These are phyloP conservation scores for Pulveroboletus sp. DNA, from an alignment of 768 basidiomycete genomes.

Conservation along the genomic window DNA sequence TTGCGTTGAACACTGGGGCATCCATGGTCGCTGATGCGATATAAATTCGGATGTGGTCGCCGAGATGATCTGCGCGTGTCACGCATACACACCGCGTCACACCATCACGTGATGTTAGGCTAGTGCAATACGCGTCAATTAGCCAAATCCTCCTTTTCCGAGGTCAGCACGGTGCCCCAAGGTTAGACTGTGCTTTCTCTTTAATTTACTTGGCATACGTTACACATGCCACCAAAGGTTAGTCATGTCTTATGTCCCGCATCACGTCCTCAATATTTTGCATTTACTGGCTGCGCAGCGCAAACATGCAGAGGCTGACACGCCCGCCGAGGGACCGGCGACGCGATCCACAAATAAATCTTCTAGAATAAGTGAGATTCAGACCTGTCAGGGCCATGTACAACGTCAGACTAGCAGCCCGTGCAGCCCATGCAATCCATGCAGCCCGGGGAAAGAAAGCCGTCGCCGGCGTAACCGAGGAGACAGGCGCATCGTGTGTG, in stretches of 20 bases:
- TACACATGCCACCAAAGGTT: conserved; percentile 39
- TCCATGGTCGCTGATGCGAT: conserved; percentile 37
- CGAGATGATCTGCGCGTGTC: conserved; percentile 13
- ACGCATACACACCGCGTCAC: conserved; percentile 17
- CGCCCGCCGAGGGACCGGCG: conserved; percentile 26
- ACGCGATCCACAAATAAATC: conserved; percentile 49
- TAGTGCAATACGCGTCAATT: conserved; percentile 18
- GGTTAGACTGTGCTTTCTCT: not conserved
- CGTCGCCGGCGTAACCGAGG: conserved; percentile 4
- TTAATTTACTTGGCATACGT: not conserved
- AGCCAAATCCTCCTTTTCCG: conserved; percentile 10
- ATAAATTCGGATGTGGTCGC: too few species aligned
- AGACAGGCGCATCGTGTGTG: conserved; percentile 25
- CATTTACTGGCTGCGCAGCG: conserved; percentile 39
- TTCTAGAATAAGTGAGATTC: conserved; percentile 32
- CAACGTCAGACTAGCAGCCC: conserved; percentile 2
- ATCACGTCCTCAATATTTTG: conserved; percentile 7
- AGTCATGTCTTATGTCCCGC: conserved; percentile 1
- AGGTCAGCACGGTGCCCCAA: not conserved
- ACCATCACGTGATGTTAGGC: conserved; percentile 14
- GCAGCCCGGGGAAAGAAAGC: conserved; percentile 18
- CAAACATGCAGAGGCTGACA: conserved; percentile 51
- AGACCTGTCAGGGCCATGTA: conserved; percentile 15
- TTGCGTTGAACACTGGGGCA: conserved; percentile 78
- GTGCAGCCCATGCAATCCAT: conserved; percentile 8